Evolutionary conservation across 2,329 filamentous ascomycete species (phyloP), one percentile per base, ranked within the genome.

Genomic region (Claviceps lovelessii): DNA sequence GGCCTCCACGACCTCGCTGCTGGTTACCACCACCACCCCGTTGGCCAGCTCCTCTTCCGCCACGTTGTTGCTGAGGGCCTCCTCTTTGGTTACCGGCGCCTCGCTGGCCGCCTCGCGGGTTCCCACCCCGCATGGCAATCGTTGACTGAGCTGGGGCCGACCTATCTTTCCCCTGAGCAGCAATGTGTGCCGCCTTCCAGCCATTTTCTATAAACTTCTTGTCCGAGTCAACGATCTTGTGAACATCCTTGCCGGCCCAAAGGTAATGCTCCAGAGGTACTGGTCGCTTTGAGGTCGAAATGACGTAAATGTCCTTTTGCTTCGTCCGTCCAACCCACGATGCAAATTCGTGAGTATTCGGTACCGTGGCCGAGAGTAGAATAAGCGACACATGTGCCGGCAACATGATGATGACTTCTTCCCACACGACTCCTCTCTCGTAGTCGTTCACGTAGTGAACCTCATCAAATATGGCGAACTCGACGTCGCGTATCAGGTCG

Each of bases 371-470:
- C 5, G 93, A 98, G 3, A 98, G 78, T 2, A 97, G 75, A 61
- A 98, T 98, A 28, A 98, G 78, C 2, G 93, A 95, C 44, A 98
- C 89, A 70, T 98, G 93, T 67, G 95, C 90, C 0, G 93, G 93
- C 54, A 98, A 77, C 93, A 98, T 97, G 64, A 98, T 98, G 65
- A 98, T 98, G 63, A 98, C 93, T 70, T 98, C 93, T 70, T 98
- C 93, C 93, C 93, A 98, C 0, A 98, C 93, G 6, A 98, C 93
- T 64, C 93, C 93, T 70, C 93, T 81, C 68, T 97, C 93, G 31
- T 86, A 79, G 67, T 98, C 93, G 65, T 97, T 98, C 60, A 98
- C 91, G 66, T 98, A 98, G 70, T 98, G 93, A 2, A 98, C 93
- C 70, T 98, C 93, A 64, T 98, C 93, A 59, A 98, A 98, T 51